Percentiles rank a stretch among this genome's conserved stretches.
Conservation (phyloP, 164 flowering plant genomes). For the Chimonanthus salicifolius region DNA sequence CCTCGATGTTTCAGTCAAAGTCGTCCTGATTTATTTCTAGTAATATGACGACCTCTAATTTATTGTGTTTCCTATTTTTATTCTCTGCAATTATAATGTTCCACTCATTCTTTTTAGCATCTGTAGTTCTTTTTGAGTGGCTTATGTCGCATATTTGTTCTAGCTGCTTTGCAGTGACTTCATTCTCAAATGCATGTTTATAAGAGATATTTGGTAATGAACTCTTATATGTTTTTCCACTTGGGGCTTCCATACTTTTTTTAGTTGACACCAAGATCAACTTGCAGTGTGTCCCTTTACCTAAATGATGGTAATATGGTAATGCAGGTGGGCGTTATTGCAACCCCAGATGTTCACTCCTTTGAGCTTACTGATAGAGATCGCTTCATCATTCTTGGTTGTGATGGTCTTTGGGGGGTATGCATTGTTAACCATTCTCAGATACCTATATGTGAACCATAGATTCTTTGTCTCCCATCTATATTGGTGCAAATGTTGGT, state of each 20-base stretch:
- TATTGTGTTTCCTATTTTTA: not conserved
- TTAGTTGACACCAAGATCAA: not conserved
- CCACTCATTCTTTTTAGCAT: not conserved
- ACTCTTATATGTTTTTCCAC: no score
- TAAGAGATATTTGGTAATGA: not conserved
- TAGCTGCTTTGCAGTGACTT: not conserved
- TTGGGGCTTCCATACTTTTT: not conserved
- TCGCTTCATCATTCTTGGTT: conserved; percentile 82
- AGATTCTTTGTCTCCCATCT: not conserved
- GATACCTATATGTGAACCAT: not conserved
- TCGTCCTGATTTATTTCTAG: not conserved
- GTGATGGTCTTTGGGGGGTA: conserved; percentile 99
- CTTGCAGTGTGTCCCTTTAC: not conserved
- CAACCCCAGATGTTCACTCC: conserved; percentile 81
- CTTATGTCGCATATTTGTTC: not conserved
- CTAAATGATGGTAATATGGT: conserved; percentile 1
- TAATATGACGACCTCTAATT: not conserved
- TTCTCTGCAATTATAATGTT: not conserved
- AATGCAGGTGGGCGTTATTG: conserved; percentile 78
- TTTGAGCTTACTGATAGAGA: conserved; percentile 80
- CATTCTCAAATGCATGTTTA: not conserved
- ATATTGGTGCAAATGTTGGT: not conserved
- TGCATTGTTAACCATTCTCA: conserved; percentile 8
- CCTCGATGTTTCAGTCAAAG: not conserved
- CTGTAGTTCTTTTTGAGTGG: not conserved